These are phyloP conservation scores for Lentinus brumalis DNA, from an alignment of 768 basidiomycete genomes.

Conservation along the genomic window DNA sequence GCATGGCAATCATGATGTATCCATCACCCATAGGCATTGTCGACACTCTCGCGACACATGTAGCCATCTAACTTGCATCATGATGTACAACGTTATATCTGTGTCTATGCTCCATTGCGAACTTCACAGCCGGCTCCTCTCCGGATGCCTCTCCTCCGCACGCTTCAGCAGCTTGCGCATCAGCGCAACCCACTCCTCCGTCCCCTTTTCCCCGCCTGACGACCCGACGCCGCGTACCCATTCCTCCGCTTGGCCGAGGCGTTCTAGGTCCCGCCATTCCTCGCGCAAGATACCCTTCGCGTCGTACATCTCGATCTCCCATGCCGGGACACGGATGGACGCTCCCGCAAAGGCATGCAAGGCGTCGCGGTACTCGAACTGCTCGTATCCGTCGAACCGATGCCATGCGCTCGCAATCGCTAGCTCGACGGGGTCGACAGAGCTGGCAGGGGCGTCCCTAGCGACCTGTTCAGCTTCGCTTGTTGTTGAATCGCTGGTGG, in stretches of 20 bases:
- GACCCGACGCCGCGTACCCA: constrained; percentile 69
- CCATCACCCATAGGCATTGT: too few relatives aligned
- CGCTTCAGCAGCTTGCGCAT: constrained; percentile 38
- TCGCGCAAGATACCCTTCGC: constrained; percentile 49
- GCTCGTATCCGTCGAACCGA: constrained; percentile 49
- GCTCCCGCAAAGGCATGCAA: constrained; percentile 45
- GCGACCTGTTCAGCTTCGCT: not conserved
- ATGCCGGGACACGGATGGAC: constrained; percentile 44
- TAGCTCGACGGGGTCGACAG: constrained; percentile 25
- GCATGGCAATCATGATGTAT: too few relatives aligned
- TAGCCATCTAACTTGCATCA: not conserved
- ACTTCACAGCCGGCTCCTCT: constrained; percentile 11
- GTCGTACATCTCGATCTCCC: constrained; percentile 61
- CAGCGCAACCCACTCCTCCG: constrained; percentile 63
- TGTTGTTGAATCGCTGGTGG: not conserved
- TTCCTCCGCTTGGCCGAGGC: constrained; percentile 52
- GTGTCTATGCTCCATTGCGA: not conserved
- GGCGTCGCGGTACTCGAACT: constrained; percentile 69
- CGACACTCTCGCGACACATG: too few relatives aligned
- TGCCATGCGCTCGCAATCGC: constrained; percentile 60
- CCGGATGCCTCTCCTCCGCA: constrained; percentile 27
- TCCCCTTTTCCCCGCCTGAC: constrained; percentile 56
- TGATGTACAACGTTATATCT: not conserved
- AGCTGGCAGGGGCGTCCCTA: not conserved
- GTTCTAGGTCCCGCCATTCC: constrained; percentile 62